Base-by-base conservation (phyloP, 2,329 filamentous ascomycete genomes). In the Rutstroemia sp. region DNA sequence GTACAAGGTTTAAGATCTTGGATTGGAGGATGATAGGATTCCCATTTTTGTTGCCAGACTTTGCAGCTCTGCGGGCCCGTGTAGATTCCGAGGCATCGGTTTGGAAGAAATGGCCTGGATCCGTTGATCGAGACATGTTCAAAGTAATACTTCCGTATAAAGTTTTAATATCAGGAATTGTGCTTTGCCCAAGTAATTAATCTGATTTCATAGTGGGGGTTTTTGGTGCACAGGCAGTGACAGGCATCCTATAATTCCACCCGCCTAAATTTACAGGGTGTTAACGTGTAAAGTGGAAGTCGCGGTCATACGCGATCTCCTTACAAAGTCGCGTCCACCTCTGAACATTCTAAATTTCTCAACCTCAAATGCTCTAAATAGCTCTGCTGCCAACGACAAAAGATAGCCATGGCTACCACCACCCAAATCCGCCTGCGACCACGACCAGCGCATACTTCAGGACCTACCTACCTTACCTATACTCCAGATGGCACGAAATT, bases 71-170 rank as follows among this genome's bases (percentile, higher is more conserved):
- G 61, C 91, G 68, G 19, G 67, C 65, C 74, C 79, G 67, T 54
- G 61, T 60, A 44, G 59, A 58, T 58, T 67, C 69, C 19, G 67
- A 67, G 18, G 68, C 68, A 58, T 92, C 88, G 30, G 91, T 95
- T 72, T 96, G 89, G 69, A 97, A 97, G 76, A 95, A 97, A 69
- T 94, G 83, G 30, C 87, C 85, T 52, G 85, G 80, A 67, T 95
- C 82, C 51, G 81, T 79, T 27, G 88, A 87, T 61, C 83, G 80
- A 71, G 88, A 87, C 77, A 82, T 86, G 60, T 58, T 57, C 47
- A 49, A 18, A 1, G 39, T 42, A 23, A 25, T 21, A 34, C 23
- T 23, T 23, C 4, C 27, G 10, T 30, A 34, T 34, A 3, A 12
- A 34, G 30, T 34, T 12, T 34, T 12, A 34, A 14, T 30, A 34